A percentile compares a stretch with the other conserved stretches of the same genome.
Evolutionary conservation across 2,329 filamentous ascomycete species (phyloP).

Genomic region (Trichoderma endophyticum): DNA sequence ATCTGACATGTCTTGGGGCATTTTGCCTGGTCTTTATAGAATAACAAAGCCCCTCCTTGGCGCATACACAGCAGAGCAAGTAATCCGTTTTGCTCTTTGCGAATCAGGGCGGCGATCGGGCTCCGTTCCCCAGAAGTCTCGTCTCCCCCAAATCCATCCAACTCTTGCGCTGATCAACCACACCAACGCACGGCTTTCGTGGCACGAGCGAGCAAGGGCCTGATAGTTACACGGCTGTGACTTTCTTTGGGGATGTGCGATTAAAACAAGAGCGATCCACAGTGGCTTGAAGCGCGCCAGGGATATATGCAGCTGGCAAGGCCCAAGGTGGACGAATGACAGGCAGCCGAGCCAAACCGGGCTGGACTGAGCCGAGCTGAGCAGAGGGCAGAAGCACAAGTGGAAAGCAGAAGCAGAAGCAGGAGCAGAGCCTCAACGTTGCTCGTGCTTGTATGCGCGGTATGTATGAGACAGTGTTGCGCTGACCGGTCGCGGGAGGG

Average conservation of each 20-base stretch:
- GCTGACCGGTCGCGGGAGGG: conserved; percentile 9
- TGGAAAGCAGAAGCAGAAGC: neutral
- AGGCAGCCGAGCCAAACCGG: neutral
- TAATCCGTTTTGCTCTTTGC: conserved; percentile 19
- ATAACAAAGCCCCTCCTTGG: conserved; percentile 14
- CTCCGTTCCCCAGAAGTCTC: conserved; percentile 29
- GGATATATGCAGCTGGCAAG: conserved; percentile 1
- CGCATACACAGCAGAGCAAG: conserved; percentile 26
- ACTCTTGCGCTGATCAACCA: conserved; percentile 32
- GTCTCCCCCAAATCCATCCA: conserved; percentile 29
- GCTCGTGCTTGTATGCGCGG: neutral
- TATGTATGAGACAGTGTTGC: neutral
- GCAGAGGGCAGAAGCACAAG: neutral
- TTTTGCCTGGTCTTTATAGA: conserved; percentile 53
- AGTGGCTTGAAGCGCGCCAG: conserved; percentile 14
- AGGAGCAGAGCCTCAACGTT: neutral
- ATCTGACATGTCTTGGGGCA: conserved; percentile 54
- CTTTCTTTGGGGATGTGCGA: conserved; percentile 31
- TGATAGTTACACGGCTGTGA: conserved; percentile 27
- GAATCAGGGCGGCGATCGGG: conserved; percentile 34
- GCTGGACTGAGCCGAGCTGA: neutral
- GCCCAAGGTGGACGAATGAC: neutral
- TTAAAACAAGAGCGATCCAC: conserved; percentile 15
- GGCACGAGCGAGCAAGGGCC: conserved; percentile 30
- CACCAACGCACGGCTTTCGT: conserved; percentile 32